Evolutionary conservation across 2,329 filamentous ascomycete genomes (phyloP), one percentile per base, ranked within the genome.

Genomic region (Diaporthe ampelina): DNA sequence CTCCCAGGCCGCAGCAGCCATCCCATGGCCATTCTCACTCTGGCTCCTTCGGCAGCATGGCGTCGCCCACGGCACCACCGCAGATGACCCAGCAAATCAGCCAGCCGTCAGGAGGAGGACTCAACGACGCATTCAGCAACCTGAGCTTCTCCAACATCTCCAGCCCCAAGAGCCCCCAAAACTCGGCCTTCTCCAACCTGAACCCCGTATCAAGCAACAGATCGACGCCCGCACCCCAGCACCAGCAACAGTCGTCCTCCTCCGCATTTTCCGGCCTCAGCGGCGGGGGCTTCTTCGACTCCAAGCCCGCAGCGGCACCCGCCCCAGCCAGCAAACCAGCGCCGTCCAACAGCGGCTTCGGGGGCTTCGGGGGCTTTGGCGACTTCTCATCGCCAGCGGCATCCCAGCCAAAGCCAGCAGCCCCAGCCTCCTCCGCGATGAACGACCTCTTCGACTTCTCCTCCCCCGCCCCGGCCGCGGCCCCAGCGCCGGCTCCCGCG

Each of bases 221-320:
- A 29, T 71, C 69, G 35, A 77, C 82, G 2, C 78, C 84, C 13
- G 79, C 79, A 56, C 81, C 82, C 70, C 77, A 83, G 7, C 77
- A 81, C 17, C 57, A 59, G 57, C 57, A 61, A 19, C 57, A 26
- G 35, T 26, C 57, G 17, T 35, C 54, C n/a, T 82, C 81, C 1
- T 85, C 82, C 52, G 84, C 87, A 0, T 90, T 91, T 77, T 85
- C 87, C 13, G 85, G 85, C 17, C 82, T 91, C 61, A 89, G 93
- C 76, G 94, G 95, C 69, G 95, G 95, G 63, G 90, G 93, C 81
- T 97, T 98, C 83, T 98, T 98, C 81, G 92, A 97, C 79, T 85
- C 89, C 29, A 91, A 93, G 78, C 89, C 93, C n/a, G 85, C 91
- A 1, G 91, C 87, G 52, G 35, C 87, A 58, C 24, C 71, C 17